phyloP scores from a whole-genome alignment of 805 yeast genomes.

The Spathaspora sp. region DNA sequence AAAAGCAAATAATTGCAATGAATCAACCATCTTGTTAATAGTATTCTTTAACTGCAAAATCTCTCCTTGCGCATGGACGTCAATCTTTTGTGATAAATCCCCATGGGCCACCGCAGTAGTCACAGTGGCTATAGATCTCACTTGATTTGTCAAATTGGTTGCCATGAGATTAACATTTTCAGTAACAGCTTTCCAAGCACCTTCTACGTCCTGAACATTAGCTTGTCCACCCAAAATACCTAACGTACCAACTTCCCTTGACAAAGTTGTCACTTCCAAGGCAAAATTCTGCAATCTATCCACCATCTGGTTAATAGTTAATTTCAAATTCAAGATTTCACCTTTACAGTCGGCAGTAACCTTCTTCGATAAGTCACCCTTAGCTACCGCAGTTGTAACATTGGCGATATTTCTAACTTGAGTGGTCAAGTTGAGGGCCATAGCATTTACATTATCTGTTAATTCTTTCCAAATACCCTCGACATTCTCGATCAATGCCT shows the following conservation, averaged over 20 bases:
- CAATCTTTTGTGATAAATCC: conserved; percentile 79
- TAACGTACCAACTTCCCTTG: conserved; percentile 45
- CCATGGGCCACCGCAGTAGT: conserved; percentile 93
- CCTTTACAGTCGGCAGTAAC: conserved; percentile 87
- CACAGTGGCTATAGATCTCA: conserved; percentile 83
- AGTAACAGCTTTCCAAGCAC: conserved; percentile 49
- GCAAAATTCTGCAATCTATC: conserved; percentile 48
- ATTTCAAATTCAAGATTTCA: conserved; percentile 42
- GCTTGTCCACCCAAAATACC: conserved; percentile 51
- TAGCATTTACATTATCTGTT: conserved; percentile 83
- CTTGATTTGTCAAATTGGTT: conserved; percentile 62
- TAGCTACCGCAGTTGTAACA: conserved; percentile 84
- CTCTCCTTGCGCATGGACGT: conserved; percentile 88
- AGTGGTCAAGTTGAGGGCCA: conserved; percentile 84
- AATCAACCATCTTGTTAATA: conserved; percentile 90
- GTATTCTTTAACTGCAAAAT: conserved; percentile 81
- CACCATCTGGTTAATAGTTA: conserved; percentile 50
- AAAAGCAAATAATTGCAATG: conserved; percentile 79
- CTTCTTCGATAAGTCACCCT: conserved; percentile 76
- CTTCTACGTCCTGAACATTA: conserved; percentile 48
- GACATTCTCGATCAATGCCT: conserved; percentile 73
- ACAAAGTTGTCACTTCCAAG: conserved; percentile 42
- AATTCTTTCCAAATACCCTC: conserved; percentile 87
- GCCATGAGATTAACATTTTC: conserved; percentile 48
- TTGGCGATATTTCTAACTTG: conserved; percentile 87